Base-by-base conservation (phyloP, 441 rosid genomes). In the Populus hybrid region DNA sequence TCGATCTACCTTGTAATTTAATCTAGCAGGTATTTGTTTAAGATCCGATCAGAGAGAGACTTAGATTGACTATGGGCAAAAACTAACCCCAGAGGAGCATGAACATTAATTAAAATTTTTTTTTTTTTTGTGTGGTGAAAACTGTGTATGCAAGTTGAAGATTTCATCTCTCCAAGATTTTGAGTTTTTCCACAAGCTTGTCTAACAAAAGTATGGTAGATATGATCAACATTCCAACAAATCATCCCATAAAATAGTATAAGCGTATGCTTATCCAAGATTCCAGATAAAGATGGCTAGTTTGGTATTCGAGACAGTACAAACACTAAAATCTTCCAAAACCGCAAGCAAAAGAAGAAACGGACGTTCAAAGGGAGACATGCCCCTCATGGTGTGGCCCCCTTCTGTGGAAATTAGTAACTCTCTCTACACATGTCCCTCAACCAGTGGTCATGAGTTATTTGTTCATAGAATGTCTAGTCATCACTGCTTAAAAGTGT, bases 161-260 rank as follows among this genome's bases (percentile, higher is more conserved):
- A 81, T 76, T 84, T 76, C 71, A 64, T 12, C 74, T 79, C 80
- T 80, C 84, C 8, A 85, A 20, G 79, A 21, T 82, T 40, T 40
- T 16, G 84, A 73, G 83, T 76, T 79, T 65, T 78, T 73, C 86
- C 81, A 85, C 78, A 64, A 68, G 53, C 23, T 86, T 84, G 87
- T 80, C 85, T n/a, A 23, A n/a, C 24, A 18, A 33, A 72, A 59
- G 64, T 29, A 20, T 24, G 26, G 77, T 18, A n/a, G 68, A 65
- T 2, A 21, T 64, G 20, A 65, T 67, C 74, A 64, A 77, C 79
- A 76, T 61, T 67, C 59, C 77, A 29, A 64, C 33, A 69, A 68
- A 50, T 59, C 4, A 74, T 74, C 36, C 56, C 50, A 63, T 40
- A 59, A 67, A 78, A 64, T 64, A 65, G 3, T 26, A 16, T 36